Evolutionary conservation across 495 filamentous ascomycete species (phyloP), one percentile per base, ranked within the genome.

Genomic region (Articulospora tetracladia): DNA sequence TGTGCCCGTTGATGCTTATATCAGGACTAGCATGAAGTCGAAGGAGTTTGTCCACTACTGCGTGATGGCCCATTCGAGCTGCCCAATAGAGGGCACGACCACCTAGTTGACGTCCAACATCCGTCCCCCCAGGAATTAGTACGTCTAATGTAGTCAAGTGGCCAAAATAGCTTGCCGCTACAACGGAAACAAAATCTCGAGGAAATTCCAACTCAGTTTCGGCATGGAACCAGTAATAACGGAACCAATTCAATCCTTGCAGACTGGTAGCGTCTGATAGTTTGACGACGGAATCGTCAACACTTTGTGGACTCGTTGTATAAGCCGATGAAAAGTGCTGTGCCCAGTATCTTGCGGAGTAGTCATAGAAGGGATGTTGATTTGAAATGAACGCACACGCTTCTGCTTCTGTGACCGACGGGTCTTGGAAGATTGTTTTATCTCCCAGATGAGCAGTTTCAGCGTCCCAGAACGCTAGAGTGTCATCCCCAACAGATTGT

Each of bases 301-400:
- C 63, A 54, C 60, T 57, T 55, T 1, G 19, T 4, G 2, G 57
- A 28, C 22, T 34, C 41, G 55, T 2, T 22, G 1, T 1, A 36
- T 13, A 27, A 24, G 46, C 47, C 15, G 48, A 34, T n/a, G 53
- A 28, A 62, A 55, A 65, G 46, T 69, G 67, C n/a, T 59, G 49
- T 1, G 64, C 52, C 67, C 64, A 69, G 44, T 69, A 47, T 20
- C 41, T 17, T 1, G 67, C 53, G 1, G 67, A 58, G 44, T 69
- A 69, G 17, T 58, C 51, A 44, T 59, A 65, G 23, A 66, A 59
- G 1, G 44, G 1, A 25, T 68, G 39, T 15, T 52, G 30, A 22
- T 17, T 17, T 3, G 55, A 28, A 2, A 68, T 47, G 23, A 23
- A 22, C 44, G 50, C 20, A 39, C 59, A 66, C 17, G 36, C 15